These are phyloP conservation scores for Mycena amicta DNA, from an alignment of 768 basidiomycete species.

Conservation along the genomic window DNA sequence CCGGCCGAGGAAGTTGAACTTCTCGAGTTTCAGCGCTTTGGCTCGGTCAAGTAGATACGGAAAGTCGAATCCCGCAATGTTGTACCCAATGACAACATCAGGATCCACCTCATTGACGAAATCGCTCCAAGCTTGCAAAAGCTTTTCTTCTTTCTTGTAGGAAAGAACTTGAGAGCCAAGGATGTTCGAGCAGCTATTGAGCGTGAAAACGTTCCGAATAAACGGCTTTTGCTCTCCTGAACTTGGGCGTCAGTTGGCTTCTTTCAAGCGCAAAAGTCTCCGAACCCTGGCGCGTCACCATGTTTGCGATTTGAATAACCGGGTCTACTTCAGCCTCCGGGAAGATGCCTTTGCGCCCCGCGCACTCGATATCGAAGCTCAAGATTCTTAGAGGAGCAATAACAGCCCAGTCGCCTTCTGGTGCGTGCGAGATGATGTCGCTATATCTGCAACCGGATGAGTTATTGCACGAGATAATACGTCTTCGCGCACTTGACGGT, in stretches of 20 bases:
- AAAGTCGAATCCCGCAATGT: slow-evolving; percentile 91
- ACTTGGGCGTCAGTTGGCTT: background rate
- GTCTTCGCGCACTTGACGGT: slow-evolving; percentile 70
- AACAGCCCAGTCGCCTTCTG: slow-evolving; percentile 90
- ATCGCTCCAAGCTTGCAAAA: slow-evolving; percentile 86
- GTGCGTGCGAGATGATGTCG: slow-evolving; percentile 83
- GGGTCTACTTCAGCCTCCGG: slow-evolving; percentile 90
- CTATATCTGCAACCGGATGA: slow-evolving; percentile 75
- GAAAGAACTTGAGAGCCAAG: slow-evolving; percentile 96
- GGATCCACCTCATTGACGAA: slow-evolving; percentile 92
- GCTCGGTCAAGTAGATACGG: slow-evolving; percentile 95
- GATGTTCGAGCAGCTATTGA: slow-evolving; percentile 92
- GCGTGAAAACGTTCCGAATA: slow-evolving; percentile 93
- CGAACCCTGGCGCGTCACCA: slow-evolving; percentile 97
- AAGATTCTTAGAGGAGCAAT: slow-evolving; percentile 92
- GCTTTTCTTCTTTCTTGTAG: slow-evolving; percentile 69
- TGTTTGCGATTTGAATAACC: slow-evolving; percentile 98
- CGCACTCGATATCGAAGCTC: slow-evolving; percentile 99
- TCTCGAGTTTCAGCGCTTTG: slow-evolving; percentile 68
- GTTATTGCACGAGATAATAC: too few species aligned
- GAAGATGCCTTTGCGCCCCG: slow-evolving; percentile 95
- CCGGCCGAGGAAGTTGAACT: slow-evolving; percentile 77
- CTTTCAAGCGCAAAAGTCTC: background rate
- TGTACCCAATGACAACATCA: slow-evolving; percentile 96
- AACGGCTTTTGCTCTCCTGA: slow-evolving; percentile 91